These are phyloP conservation scores for Rhododendron griersonianum DNA, from an alignment of 148 eudicot genomes.

Conservation along the genomic window DNA sequence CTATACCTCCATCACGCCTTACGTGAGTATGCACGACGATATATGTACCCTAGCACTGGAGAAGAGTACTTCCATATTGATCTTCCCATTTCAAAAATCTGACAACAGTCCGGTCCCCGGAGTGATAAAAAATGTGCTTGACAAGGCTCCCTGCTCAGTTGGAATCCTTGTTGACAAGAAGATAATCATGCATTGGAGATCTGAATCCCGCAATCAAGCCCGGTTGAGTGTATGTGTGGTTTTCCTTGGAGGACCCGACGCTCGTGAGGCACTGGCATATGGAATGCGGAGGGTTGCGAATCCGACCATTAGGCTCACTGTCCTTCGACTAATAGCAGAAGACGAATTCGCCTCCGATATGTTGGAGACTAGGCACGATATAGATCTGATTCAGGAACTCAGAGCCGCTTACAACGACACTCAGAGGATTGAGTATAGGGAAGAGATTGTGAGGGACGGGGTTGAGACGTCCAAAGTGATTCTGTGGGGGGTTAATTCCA, in stretches of 20 bases:
- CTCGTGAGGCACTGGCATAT: slow-evolving; percentile 13
- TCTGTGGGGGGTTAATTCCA: too few species aligned
- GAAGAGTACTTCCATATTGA: slow-evolving; percentile 4
- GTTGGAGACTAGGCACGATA: slow-evolving; percentile 4
- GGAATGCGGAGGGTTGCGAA: slow-evolving; percentile 9
- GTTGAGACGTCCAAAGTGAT: neutral
- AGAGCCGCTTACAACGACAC: neutral
- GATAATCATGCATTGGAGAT: slow-evolving; percentile 4
- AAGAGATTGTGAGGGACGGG: slow-evolving; percentile 9
- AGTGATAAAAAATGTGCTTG: slow-evolving; percentile 9
- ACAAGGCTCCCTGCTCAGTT: slow-evolving; percentile 18
- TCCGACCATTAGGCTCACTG: neutral
- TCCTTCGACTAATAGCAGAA: neutral
- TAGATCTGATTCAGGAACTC: neutral
- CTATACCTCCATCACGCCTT: slow-evolving; percentile 14
- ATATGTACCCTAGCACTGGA: slow-evolving; percentile 14
- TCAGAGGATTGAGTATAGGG: neutral
- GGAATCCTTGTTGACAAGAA: slow-evolving; percentile 10
- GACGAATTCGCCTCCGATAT: neutral
- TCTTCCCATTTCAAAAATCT: slow-evolving; percentile 15
- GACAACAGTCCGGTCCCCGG: neutral
- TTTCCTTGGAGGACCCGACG: slow-evolving; percentile 13
- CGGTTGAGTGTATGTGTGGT: neutral
- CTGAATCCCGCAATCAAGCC: neutral
- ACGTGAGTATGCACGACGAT: slow-evolving; percentile 13